Evolutionary conservation across 139 green algal species (phyloP).

Genomic region (Auxenochlorella pyrenoidosa): DNA sequence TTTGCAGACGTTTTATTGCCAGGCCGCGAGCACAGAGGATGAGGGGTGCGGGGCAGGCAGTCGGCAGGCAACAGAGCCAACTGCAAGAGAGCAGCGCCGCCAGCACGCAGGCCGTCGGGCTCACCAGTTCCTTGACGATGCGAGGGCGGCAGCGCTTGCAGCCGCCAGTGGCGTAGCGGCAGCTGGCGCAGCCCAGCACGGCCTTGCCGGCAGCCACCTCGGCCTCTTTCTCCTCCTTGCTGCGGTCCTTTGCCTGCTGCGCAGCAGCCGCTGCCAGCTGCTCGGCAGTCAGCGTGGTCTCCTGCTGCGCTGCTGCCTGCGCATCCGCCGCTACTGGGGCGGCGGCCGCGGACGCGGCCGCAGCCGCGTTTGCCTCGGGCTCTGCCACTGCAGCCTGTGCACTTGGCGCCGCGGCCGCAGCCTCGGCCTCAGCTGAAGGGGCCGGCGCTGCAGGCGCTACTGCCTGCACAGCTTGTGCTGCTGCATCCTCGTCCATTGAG

Average conservation of each 20-base stretch:
- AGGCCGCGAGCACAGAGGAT: too few relatives aligned
- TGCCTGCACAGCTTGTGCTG: background rate
- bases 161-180: conserved; percentile 11
- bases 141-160: conserved; percentile 10
- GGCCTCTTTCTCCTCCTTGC: background rate
- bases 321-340: background rate
- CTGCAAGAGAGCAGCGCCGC: background rate
- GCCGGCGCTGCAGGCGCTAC: background rate
- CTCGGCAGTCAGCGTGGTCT: background rate
- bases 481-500: conserved; percentile 5
- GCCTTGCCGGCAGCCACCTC: background rate
- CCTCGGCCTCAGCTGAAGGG: background rate
- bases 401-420: background rate
- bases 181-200: conserved; percentile 24
- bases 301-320: background rate
- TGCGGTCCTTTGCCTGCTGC: background rate
- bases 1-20: too few relatives aligned
- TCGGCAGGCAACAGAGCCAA: too few relatives aligned
- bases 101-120: background rate
- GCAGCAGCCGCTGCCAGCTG: background rate
- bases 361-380: background rate
- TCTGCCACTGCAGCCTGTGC: background rate
- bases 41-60: too few relatives aligned
- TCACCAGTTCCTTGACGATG: background rate
- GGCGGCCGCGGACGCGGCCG: background rate